Base-by-base conservation (phyloP, 768 basidiomycete genomes). In the Boletus rubroflammeus region DNA sequence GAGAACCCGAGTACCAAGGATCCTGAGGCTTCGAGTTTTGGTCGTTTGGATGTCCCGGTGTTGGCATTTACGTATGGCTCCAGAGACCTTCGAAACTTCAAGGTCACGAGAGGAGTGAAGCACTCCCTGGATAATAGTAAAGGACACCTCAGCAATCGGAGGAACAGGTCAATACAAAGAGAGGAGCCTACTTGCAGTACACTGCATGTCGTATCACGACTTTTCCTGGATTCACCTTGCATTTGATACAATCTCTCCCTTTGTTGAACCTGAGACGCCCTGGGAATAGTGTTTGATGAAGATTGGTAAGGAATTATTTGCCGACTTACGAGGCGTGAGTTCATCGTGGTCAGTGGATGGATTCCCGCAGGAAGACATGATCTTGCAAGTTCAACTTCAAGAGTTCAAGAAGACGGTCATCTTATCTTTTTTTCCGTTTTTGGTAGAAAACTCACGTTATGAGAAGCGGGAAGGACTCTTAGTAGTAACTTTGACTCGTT, bases 171-270 rank as follows among this genome's bases (percentile, higher is more conserved):
- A 15, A 19, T 11, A 19, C 6, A 15, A 35, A 15, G 36, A 38
- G 13, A 3, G 3, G 3, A 32, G 63, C 81, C 62, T 62, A 90
- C 90, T 83, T 89, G 88, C 90, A 93, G 64, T 92, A 93, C 19
- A 89, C 86, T 14, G 86, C 83, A 66, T 92, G 88, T 39, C 88
- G 78, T 51, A 91, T 82, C 45, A 90, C 83, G 28, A 91, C 73
- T 49, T 83, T 87, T 23, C 88, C 90, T 7, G 51, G 58, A 25
- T 77, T 78, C 29, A 69, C 72, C 66, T 89, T 91, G 70, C 90
- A 93, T 62, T 84, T 86, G n/a, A 89, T 77, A 60, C 90, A 93
- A 13, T 69, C 65, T 55, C 75, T 85, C 3, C 82, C 78, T 68
- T 81, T 84, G 65, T 87, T 86, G 61, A 82, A 88, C 62, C 81